phyloP scores from a whole-genome alignment of 345 rosid species.

The Lumnitzera littorea region DNA sequence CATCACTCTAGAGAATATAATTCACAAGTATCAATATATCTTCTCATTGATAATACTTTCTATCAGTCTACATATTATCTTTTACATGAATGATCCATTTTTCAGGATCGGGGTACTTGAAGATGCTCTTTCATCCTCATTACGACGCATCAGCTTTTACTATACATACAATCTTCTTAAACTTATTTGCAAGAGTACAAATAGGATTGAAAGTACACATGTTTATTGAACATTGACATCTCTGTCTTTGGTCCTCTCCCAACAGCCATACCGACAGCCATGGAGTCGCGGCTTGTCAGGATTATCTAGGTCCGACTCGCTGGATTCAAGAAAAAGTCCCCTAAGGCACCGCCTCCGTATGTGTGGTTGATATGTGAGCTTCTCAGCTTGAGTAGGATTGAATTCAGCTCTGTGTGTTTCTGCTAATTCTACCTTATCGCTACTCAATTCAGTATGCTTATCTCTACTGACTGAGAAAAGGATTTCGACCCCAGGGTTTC shows the following conservation, averaged over 20 bases:
- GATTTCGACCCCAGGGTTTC: conserved; percentile 63
- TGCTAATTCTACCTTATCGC: conserved; percentile 12
- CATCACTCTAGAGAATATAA: too few species aligned
- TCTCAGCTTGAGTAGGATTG: conserved; percentile 34
- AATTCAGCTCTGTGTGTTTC: conserved; percentile 30
- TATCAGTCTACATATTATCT: too few species aligned
- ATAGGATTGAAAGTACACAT: not conserved
- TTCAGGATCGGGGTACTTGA: too few species aligned
- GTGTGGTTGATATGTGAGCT: conserved; percentile 44
- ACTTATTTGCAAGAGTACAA: not conserved
- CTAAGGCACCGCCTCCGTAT: conserved; percentile 65
- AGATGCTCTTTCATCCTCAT: too few species aligned
- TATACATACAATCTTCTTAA: not conserved
- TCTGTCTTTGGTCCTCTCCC: conserved; percentile 34
- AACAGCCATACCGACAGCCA: conserved; percentile 53
- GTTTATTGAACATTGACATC: conserved; percentile 26
- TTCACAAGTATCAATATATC: too few species aligned
- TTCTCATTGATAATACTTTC: too few species aligned
- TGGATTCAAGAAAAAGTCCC: conserved; percentile 71
- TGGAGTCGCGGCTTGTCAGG: conserved; percentile 66
- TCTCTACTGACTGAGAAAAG: conserved; percentile 11
- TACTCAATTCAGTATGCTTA: conserved; percentile 18
- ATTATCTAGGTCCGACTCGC: conserved; percentile 59
- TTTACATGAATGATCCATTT: too few species aligned
- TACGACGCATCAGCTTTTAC: too few species aligned